These are phyloP conservation scores for Scheffersomyces stambukii DNA, from an alignment of 1,139 yeast species.

Conservation along the genomic window DNA sequence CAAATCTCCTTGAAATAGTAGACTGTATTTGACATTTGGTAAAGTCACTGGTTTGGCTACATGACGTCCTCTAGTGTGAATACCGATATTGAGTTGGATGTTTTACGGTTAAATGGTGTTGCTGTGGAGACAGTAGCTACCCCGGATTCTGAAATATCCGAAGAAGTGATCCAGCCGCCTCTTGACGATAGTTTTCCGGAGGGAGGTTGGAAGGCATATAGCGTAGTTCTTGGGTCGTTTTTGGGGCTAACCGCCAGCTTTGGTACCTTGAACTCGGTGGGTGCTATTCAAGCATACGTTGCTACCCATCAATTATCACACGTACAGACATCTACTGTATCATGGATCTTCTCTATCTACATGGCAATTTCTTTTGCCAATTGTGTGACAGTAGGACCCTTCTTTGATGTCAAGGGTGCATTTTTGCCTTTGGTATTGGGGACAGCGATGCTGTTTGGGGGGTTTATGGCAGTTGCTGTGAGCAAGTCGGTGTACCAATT, in stretches of 20 bases:
- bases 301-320: conserved; percentile 27
- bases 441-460: conserved; percentile 15
- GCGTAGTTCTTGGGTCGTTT: conserved; percentile 32
- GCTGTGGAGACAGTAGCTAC: conserved; percentile 2
- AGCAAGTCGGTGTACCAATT: conserved; percentile 30
- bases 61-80: conserved; percentile 2
- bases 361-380: conserved; percentile 26
- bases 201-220: conserved; percentile 29
- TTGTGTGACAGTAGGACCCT: conserved; percentile 34
- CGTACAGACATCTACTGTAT: conserved; percentile 15
- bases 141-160: too few species aligned
- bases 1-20: too few species aligned
- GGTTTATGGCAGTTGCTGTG: conserved; percentile 32
- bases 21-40: too few species aligned
- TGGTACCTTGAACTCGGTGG: conserved; percentile 32
- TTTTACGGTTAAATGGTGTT: conserved; percentile 1
- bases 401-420: conserved; percentile 33
- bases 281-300: conserved; percentile 33
- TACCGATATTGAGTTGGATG: conserved; percentile 1
- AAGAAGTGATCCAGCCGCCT: too few species aligned
- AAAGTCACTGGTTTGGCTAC: too few species aligned
- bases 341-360: conserved; percentile 39
- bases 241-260: conserved; percentile 28
- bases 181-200: conserved; percentile 12
- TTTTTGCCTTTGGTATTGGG: conserved; percentile 17